Conservation (phyloP, 768 basidiomycete species). For the Mycena alexandri region DNA sequence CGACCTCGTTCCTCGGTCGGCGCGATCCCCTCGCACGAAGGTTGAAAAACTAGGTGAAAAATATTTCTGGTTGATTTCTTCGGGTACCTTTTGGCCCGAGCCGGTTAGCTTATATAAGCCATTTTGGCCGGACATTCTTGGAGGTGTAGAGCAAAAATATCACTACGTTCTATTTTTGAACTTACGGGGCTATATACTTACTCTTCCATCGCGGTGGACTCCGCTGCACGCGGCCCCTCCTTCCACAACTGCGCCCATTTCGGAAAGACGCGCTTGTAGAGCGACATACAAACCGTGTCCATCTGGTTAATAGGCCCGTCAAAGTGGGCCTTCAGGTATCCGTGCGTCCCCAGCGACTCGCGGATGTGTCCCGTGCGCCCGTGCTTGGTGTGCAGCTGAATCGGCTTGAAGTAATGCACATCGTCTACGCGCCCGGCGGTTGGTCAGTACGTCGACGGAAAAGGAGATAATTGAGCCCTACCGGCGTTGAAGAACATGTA, state of each 20-base stretch:
- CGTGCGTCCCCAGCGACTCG: slow-evolving; percentile 96
- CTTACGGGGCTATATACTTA: slow-evolving; percentile 40
- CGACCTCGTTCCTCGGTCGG: too few species aligned
- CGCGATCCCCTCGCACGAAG: too few species aligned
- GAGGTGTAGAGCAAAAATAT: too few species aligned
- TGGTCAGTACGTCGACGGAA: slow-evolving; percentile 27
- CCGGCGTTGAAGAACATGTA: slow-evolving; percentile 98
- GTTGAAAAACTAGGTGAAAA: too few species aligned
- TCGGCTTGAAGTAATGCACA: slow-evolving; percentile 91
- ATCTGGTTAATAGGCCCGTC: slow-evolving; percentile 95
- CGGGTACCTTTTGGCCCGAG: too few species aligned
- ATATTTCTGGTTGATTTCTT: too few species aligned
- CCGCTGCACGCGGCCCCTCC: slow-evolving; percentile 26
- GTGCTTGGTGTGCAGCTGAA: slow-evolving; percentile 93
- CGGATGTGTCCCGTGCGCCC: slow-evolving; percentile 91
- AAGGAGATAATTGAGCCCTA: slow-evolving; percentile 47
- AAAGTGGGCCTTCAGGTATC: slow-evolving; percentile 97
- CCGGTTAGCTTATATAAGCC: too few species aligned
- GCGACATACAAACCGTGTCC: slow-evolving; percentile 95
- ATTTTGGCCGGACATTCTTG: too few species aligned
- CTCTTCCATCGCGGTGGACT: slow-evolving; percentile 55
- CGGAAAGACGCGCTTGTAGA: slow-evolving; percentile 96
- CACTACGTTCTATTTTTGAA: too few species aligned
- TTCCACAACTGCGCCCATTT: slow-evolving; percentile 80
- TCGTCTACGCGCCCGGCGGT: slow-evolving; percentile 66